Percentiles rank a stretch among this genome's conserved stretches.
phyloP scores from a whole-genome alignment of 2,329 filamentous ascomycete genomes.

The Trichothecium sympodiale region DNA sequence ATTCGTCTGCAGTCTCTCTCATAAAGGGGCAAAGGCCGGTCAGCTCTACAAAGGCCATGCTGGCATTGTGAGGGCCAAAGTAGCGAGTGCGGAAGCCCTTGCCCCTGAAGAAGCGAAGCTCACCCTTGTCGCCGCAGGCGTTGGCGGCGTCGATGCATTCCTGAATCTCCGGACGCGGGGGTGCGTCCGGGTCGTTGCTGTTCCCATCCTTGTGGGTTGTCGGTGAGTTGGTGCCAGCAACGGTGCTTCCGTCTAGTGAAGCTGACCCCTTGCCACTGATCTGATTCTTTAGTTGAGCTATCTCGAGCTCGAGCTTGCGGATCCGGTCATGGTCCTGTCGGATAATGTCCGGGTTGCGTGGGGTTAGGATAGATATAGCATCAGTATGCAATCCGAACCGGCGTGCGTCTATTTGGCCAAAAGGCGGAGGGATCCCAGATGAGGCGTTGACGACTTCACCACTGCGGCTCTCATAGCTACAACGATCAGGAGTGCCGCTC shows the following conservation, averaged over 20 bases:
- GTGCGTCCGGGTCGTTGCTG: slow-evolving; percentile 20
- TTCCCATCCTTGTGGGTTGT: slow-evolving; percentile 32
- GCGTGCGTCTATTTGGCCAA: slow-evolving; percentile 28
- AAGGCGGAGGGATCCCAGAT: slow-evolving; percentile 31
- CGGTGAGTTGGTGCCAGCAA: slow-evolving; percentile 32
- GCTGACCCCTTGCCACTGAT: slow-evolving; percentile 15
- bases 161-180: slow-evolving; percentile 23
- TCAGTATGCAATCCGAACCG: slow-evolving; percentile 16
- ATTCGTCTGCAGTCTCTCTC: slow-evolving; percentile 51
- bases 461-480: slow-evolving; percentile 47
- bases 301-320: slow-evolving; percentile 46
- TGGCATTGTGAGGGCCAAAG: slow-evolving; percentile 49
- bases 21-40: slow-evolving; percentile 49
- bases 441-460: slow-evolving; percentile 37
- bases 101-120: slow-evolving; percentile 46
- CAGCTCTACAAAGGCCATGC: slow-evolving; percentile 47
- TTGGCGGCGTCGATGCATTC: slow-evolving; percentile 27
- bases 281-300: slow-evolving; percentile 41
- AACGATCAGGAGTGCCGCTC: slow-evolving; percentile 48
- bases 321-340: slow-evolving; percentile 46
- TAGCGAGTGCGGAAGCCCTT: slow-evolving; percentile 51
- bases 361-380: slow-evolving; percentile 12
- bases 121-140: slow-evolving; percentile 33
- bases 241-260: slow-evolving; percentile 40
- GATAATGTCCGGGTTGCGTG: slow-evolving; percentile 23